These are phyloP conservation scores for Candida nitratophila DNA, from an alignment of 805 yeast genomes.

Conservation along the genomic window DNA sequence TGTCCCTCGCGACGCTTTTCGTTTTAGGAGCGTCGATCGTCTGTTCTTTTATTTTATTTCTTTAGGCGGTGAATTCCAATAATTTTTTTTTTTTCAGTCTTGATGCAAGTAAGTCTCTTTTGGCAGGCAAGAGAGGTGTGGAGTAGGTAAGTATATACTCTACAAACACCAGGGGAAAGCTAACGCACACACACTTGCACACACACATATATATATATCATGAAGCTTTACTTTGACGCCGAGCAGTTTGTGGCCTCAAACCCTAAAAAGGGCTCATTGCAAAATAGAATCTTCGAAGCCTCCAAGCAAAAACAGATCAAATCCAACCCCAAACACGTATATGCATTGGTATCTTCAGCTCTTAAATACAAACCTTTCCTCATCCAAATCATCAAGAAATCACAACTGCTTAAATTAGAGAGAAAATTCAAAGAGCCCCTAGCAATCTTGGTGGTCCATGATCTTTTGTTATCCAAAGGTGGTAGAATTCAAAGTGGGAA, in stretches of 20 bases:
- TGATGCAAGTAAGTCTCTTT: no score
- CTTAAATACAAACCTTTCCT: slow-evolving; percentile 64
- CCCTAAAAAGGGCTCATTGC: slow-evolving; percentile 47
- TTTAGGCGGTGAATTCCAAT: no score
- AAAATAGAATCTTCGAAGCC: slow-evolving; percentile 43
- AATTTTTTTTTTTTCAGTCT: no score
- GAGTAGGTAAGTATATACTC: no score
- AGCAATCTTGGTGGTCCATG: slow-evolving; percentile 69
- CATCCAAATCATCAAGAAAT: slow-evolving; percentile 51
- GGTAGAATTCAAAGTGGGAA: slow-evolving; percentile 88
- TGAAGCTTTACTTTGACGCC: slow-evolving; percentile 36
- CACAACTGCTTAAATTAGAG: slow-evolving; percentile 55
- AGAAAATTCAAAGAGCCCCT: slow-evolving; percentile 43
- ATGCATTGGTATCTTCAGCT: slow-evolving; percentile 76
- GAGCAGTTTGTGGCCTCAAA: slow-evolving; percentile 31
- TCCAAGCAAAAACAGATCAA: slow-evolving; percentile 40
- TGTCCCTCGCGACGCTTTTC: no score
- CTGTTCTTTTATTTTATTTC: no score
- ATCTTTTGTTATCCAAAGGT: slow-evolving; percentile 62
- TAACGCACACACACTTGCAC: no score
- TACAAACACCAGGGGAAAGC: no score
- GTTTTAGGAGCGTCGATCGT: no score
- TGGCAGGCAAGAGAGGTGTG: no score
- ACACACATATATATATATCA: no score
- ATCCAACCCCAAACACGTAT: slow-evolving; percentile 77